phyloP scores from a whole-genome alignment of 768 basidiomycete genomes.

The Dentipellis sp. region DNA sequence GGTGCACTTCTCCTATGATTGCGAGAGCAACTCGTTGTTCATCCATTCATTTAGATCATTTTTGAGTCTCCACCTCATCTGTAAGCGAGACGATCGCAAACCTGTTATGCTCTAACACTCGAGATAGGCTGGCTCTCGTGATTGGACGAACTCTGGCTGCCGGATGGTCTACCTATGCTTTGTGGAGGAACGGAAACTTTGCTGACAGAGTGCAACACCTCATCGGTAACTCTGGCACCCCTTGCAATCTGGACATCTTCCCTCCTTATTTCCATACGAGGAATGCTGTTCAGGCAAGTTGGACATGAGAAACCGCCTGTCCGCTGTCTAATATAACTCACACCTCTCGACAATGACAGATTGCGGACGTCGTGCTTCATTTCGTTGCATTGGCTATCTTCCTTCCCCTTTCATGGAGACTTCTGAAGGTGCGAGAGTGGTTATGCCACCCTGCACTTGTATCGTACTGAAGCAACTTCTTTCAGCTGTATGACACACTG shows the following conservation, averaged over 20 bases:
- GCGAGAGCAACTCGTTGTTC: not conserved
- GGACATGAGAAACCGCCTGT: not conserved
- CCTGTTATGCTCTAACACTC: not conserved
- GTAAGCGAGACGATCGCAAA: constrained; percentile 21
- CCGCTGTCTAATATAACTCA: not conserved
- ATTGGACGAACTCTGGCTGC: constrained; percentile 37
- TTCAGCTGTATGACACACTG: constrained; percentile 34
- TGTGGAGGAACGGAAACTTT: constrained; percentile 36
- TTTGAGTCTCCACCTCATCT: constrained; percentile 47
- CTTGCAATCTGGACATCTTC: constrained; percentile 42
- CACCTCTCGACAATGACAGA: constrained; percentile 22
- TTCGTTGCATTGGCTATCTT: constrained; percentile 33
- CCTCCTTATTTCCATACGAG: constrained; percentile 33
- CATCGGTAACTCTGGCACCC: constrained; percentile 29
- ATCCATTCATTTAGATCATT: constrained; percentile 22
- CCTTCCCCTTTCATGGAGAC: constrained; percentile 33
- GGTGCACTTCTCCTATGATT: not conserved
- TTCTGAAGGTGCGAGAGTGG: constrained; percentile 28
- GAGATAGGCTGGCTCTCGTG: constrained; percentile 35
- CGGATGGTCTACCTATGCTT: constrained; percentile 41
- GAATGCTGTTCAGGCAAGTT: constrained; percentile 31
- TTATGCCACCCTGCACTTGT: not conserved
- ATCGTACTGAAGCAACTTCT: no score
- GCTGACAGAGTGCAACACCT: constrained; percentile 27
- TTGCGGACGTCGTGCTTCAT: constrained; percentile 40